Conservation (phyloP, 2,329 filamentous ascomycete species). For the Penicillium glabrum region DNA sequence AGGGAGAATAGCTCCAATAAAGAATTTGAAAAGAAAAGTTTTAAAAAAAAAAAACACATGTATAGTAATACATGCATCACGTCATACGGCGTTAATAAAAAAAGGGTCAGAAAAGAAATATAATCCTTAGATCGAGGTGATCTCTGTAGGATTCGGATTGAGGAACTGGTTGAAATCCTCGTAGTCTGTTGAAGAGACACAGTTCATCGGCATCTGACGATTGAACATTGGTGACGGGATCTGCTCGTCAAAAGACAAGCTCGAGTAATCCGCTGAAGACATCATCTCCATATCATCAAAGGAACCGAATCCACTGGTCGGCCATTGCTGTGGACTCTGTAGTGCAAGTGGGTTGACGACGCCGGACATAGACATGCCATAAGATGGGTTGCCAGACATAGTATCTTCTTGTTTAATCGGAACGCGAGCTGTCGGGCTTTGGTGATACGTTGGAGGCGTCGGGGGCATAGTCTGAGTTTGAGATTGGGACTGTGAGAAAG, state of each 20-base stretch:
- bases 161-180: slow-evolving; percentile 43
- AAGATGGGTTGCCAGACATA: slow-evolving; percentile 13
- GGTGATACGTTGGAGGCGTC: slow-evolving; percentile 38
- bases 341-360: slow-evolving; percentile 39
- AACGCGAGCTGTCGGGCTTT: slow-evolving; percentile 31
- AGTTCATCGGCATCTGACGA: slow-evolving; percentile 35
- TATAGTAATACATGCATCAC: slow-evolving; percentile 35
- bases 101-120: not conserved
- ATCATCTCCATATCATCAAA: slow-evolving; percentile 38
- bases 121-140: slow-evolving; percentile 33
- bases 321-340: slow-evolving; percentile 32
- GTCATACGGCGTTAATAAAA: slow-evolving; percentile 29
- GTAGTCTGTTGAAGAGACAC: slow-evolving; percentile 35
- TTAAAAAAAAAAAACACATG: slow-evolving; percentile 20
- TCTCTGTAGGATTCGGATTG: slow-evolving; percentile 40
- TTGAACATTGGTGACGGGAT: slow-evolving; percentile 37
- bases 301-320: slow-evolving; percentile 22
- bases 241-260: slow-evolving; percentile 34
- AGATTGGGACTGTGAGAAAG: slow-evolving; percentile 24
- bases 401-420: slow-evolving; percentile 28
- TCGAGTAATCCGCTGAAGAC: slow-evolving; percentile 30
- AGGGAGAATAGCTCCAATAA: slow-evolving; percentile 15
- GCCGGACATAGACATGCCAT: slow-evolving; percentile 31
- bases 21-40: slow-evolving; percentile 10
- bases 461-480: slow-evolving; percentile 31